Evolutionary conservation across 805 yeast species (phyloP).

Genomic region (Cyberlindnera maritima): DNA sequence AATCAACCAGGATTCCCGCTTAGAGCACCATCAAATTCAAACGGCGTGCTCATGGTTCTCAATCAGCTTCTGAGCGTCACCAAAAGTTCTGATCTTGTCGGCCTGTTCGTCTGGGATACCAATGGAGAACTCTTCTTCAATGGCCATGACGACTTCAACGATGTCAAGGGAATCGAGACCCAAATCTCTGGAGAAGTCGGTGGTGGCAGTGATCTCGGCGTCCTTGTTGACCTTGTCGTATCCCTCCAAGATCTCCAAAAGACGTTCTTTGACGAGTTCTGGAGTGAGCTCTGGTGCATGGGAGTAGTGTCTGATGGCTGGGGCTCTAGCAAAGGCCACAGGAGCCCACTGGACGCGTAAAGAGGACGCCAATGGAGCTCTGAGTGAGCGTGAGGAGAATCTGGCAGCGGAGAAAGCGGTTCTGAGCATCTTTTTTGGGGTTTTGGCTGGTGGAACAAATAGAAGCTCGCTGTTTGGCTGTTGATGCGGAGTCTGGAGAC

Average conservation of each 20-base stretch:
- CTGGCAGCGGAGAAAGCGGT: constrained; percentile 3
- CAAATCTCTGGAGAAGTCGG: constrained; percentile 61
- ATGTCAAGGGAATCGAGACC: constrained; percentile 72
- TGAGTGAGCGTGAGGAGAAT: neutral
- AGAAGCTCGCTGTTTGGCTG: too few species aligned
- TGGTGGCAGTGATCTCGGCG: constrained; percentile 33
- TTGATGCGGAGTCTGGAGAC: too few species aligned
- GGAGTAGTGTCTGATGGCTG: constrained; percentile 41
- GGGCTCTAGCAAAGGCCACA: neutral
- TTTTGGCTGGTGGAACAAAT: too few species aligned
- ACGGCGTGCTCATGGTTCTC: constrained; percentile 27
- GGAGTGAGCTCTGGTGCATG: constrained; percentile 58
- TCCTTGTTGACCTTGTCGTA: constrained; percentile 48
- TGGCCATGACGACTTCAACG: constrained; percentile 70
- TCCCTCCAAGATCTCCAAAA: constrained; percentile 61
- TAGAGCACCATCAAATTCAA: too few species aligned
- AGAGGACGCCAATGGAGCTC: constrained; percentile 1
- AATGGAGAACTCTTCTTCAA: constrained; percentile 64
- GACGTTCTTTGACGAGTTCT: constrained; percentile 60
- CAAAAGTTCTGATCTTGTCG: constrained; percentile 82
- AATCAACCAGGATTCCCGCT: too few species aligned
- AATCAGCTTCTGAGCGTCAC: constrained; percentile 81
- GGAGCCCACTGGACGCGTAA: neutral
- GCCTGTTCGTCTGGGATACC: constrained; percentile 80
- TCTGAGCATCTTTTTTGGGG: constrained; percentile 8